phyloP scores from a whole-genome alignment of 106 monocot species.

The Platanthera guangdongensis region DNA sequence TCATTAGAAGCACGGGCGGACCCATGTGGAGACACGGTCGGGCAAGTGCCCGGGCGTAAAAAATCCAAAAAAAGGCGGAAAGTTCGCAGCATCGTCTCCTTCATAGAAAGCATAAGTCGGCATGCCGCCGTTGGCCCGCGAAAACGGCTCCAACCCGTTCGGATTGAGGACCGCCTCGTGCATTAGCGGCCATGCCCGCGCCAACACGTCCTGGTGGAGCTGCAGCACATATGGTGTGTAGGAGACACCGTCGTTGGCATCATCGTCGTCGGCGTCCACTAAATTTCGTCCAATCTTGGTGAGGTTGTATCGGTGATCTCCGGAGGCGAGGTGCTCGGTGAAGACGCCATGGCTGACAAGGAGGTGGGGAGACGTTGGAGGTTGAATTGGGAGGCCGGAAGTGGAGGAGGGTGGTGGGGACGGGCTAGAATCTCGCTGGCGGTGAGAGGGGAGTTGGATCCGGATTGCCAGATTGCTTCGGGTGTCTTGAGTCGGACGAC shows the following conservation, averaged over 20 bases:
- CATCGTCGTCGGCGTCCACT: constrained; percentile 12
- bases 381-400: constrained; percentile 22
- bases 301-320: constrained; percentile 35
- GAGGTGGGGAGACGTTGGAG: constrained; percentile 68
- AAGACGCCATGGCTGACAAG: constrained; percentile 65
- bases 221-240: constrained; percentile 69
- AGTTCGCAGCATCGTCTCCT: constrained; percentile 41
- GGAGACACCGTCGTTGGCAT: constrained; percentile 18
- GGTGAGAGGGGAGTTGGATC: constrained; percentile 45
- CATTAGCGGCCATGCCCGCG: constrained; percentile 59
- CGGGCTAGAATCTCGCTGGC: constrained; percentile 42
- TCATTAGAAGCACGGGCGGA: no score
- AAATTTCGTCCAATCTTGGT: constrained; percentile 52
- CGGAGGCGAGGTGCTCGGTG: constrained; percentile 23
- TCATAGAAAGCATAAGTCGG: constrained; percentile 65
- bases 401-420: constrained; percentile 14
- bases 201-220: constrained; percentile 79
- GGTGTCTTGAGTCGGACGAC: constrained; percentile 66
- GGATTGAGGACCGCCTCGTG: constrained; percentile 66
- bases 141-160: constrained; percentile 48
- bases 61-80: no score
- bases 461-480: constrained; percentile 41
- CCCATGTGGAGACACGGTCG: no score
- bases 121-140: constrained; percentile 51
- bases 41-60: no score